Conservation (phyloP, 2,329 filamentous ascomycete genomes). For the Xylariaceae sp. region DNA sequence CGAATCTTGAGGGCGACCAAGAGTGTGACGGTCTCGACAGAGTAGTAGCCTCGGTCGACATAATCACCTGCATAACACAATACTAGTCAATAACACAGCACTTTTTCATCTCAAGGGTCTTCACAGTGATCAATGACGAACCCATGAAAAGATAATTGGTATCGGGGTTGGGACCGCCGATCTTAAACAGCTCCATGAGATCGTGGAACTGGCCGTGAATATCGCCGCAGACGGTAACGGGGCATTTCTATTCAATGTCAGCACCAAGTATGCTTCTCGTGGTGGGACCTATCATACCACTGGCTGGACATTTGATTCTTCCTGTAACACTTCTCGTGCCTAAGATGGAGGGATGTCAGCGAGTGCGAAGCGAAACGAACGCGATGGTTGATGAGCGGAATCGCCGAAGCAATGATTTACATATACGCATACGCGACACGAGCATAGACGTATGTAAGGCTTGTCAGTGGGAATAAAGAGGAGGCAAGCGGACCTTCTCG, state of each 20-base stretch:
- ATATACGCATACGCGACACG: background rate
- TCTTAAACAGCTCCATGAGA: constrained; percentile 99
- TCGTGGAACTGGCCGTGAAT: constrained; percentile 99
- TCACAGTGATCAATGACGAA: constrained; percentile 40
- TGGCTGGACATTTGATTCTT: constrained; percentile 97
- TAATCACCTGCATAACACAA: constrained; percentile 68
- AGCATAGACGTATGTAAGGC: background rate
- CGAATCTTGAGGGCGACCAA: constrained; percentile 96
- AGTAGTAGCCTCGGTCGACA: constrained; percentile 98
- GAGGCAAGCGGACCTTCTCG: constrained; percentile 70
- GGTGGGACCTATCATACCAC: constrained; percentile 61
- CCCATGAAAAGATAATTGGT: constrained; percentile 99
- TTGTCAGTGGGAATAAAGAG: background rate
- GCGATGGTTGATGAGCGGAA: background rate
- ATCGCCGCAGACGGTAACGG: constrained; percentile 96
- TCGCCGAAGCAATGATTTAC: background rate
- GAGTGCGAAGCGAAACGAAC: background rate
- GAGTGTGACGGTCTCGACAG: constrained; percentile 94
- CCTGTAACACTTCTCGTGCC: constrained; percentile 94
- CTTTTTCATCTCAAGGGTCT: background rate
- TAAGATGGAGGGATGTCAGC: constrained; percentile 42
- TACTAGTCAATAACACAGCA: constrained; percentile 19
- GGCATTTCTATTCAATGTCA: constrained; percentile 69
- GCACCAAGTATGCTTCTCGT: constrained; percentile 4
- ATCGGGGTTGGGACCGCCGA: constrained; percentile 94